Conservation (phyloP, 2,329 filamentous ascomycete species). For the Phaeosphaeriaceae sp. region DNA sequence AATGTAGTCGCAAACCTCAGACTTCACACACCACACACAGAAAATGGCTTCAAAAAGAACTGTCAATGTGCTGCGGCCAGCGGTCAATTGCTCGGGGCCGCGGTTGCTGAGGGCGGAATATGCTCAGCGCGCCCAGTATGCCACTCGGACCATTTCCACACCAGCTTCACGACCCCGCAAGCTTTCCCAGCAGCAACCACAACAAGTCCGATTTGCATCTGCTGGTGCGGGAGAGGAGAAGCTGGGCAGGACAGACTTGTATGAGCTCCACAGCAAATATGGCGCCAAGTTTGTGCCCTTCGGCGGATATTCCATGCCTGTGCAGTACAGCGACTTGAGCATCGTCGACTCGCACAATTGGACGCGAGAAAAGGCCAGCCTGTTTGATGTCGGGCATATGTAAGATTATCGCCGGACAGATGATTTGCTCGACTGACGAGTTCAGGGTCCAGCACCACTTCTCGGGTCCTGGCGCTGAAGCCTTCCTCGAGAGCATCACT, state of each 20-base stretch:
- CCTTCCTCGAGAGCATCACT: constrained; percentile 84
- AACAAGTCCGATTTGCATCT: constrained; percentile 37
- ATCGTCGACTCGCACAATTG: constrained; percentile 88
- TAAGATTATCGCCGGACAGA: constrained; percentile 54
- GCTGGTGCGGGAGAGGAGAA: constrained; percentile 32
- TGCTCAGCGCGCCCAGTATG: constrained; percentile 16
- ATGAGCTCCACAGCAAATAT: constrained; percentile 77
- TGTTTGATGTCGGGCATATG: constrained; percentile 98
- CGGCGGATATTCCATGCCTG: constrained; percentile 89
- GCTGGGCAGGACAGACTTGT: constrained; percentile 71
- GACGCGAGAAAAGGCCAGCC: constrained; percentile 83
- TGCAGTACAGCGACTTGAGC: constrained; percentile 80
- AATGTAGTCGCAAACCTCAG: constrained; percentile 6
- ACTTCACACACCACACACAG: constrained; percentile 16
- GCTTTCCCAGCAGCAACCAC: constrained; percentile 18
- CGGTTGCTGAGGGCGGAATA: constrained; percentile 19
- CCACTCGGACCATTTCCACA: constrained; percentile 19
- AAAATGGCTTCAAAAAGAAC: constrained; percentile 40
- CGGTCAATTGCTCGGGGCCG: constrained; percentile 30
- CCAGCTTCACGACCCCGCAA: constrained; percentile 36
- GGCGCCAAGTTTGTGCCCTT: constrained; percentile 98
- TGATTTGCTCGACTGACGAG: constrained; percentile 2
- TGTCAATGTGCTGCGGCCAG: constrained; percentile 30
- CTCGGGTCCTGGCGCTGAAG: constrained; percentile 77
- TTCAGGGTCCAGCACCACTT: constrained; percentile 79